phyloP scores from a whole-genome alignment of 83 land plant species.

The Isoetes engelmannii region DNA sequence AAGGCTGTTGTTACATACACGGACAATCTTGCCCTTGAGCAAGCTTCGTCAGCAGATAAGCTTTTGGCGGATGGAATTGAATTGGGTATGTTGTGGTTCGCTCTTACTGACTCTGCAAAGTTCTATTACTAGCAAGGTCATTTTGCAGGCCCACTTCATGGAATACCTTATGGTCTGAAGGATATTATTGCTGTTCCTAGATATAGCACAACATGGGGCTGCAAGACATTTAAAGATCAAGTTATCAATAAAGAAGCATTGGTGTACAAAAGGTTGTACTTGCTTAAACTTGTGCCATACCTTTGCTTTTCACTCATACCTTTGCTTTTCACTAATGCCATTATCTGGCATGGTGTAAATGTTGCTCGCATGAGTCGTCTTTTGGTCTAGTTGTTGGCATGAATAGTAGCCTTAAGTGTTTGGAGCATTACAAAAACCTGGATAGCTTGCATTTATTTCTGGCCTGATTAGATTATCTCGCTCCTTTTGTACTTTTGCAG shows the following conservation, averaged over 20 bases:
- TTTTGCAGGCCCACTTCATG: slow-evolving; percentile 31
- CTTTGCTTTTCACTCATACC: too few relatives aligned
- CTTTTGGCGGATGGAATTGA: slow-evolving; percentile 20
- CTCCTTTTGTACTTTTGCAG: neutral
- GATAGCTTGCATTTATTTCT: too few relatives aligned
- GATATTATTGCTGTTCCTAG: slow-evolving; percentile 70
- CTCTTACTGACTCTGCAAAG: neutral
- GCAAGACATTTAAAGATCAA: slow-evolving; percentile 55
- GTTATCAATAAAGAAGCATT: slow-evolving; percentile 62
- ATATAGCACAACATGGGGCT: slow-evolving; percentile 79
- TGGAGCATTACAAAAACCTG: too few relatives aligned
- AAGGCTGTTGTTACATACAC: slow-evolving; percentile 31
- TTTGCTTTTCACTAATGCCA: too few relatives aligned
- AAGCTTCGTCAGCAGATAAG: slow-evolving; percentile 28
- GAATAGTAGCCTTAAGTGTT: too few relatives aligned
- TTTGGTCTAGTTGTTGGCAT: too few relatives aligned
- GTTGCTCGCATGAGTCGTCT: too few relatives aligned
- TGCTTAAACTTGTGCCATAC: too few relatives aligned
- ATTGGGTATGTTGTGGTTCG: slow-evolving; percentile 16
- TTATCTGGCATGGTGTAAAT: too few relatives aligned
- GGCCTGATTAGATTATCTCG: too few relatives aligned
- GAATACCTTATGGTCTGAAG: slow-evolving; percentile 68
- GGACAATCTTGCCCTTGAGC: slow-evolving; percentile 26
- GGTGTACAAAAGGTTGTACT: slow-evolving; percentile 57
- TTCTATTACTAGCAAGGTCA: neutral